Evolutionary conservation across 1,284 basidiomycete species (phyloP).

Genomic region (Schizophyllum amplum): DNA sequence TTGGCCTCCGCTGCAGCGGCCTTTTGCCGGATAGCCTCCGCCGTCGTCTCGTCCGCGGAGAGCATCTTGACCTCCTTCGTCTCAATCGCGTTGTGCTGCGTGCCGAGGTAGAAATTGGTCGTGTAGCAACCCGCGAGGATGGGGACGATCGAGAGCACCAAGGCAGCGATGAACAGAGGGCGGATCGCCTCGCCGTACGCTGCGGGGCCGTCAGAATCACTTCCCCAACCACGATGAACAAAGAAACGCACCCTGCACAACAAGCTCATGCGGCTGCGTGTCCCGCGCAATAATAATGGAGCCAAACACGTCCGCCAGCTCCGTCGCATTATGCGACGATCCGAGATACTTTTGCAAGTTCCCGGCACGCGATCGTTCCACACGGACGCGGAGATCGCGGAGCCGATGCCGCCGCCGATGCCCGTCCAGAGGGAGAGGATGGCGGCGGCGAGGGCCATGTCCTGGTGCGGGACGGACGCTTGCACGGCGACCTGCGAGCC

Average conservation of each 20-base stretch:
- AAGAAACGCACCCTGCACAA: slow-evolving; percentile 3
- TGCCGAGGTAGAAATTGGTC: slow-evolving; percentile 6
- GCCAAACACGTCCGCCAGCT: slow-evolving; percentile 6
- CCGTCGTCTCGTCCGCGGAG: slow-evolving; percentile 1
- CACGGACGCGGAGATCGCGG: slow-evolving; percentile 26
- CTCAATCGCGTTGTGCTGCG: slow-evolving; percentile 7
- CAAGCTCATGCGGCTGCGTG: slow-evolving; percentile 6
- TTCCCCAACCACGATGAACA: background rate
- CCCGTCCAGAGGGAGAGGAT: slow-evolving; percentile 57
- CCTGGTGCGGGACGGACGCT: slow-evolving; percentile 30
- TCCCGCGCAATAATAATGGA: slow-evolving; percentile 5
- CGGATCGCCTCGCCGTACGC: slow-evolving; percentile 2
- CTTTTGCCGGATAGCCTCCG: slow-evolving; percentile 4
- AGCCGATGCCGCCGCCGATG: slow-evolving; percentile 47
- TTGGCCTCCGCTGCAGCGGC: too few relatives aligned
- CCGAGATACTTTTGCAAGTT: slow-evolving; percentile 9
- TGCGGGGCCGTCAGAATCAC: background rate
- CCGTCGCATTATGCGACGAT: slow-evolving; percentile 6
- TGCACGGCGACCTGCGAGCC: slow-evolving; percentile 57
- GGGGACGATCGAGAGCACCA: slow-evolving; percentile 3
- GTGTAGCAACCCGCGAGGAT: slow-evolving; percentile 4
- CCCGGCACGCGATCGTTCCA: slow-evolving; percentile 7
- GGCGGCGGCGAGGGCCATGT: slow-evolving; percentile 60
- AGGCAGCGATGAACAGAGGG: slow-evolving; percentile 1
- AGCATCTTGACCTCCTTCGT: slow-evolving; percentile 4